These are phyloP conservation scores for Diutina ranongensis DNA, from an alignment of 1,139 yeast species.

Conservation along the genomic window DNA sequence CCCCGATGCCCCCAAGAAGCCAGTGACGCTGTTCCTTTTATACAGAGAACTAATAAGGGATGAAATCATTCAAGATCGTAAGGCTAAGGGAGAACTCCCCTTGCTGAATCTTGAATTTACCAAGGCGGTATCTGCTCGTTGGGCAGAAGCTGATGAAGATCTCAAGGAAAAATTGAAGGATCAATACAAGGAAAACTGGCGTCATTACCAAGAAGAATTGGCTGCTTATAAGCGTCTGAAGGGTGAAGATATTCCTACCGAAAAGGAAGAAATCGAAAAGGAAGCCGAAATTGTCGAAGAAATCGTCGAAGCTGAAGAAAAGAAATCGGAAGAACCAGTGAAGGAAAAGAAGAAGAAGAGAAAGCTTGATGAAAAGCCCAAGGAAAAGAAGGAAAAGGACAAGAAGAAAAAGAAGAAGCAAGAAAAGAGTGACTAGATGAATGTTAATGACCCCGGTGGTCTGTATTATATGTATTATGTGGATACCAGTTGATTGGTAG, in stretches of 20 bases:
- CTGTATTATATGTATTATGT: neutral
- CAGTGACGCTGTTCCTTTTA: constrained; percentile 3
- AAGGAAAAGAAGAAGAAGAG: constrained; percentile 1
- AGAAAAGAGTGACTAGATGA: neutral
- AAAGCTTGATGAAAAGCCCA: neutral
- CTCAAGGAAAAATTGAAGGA: constrained; percentile 3
- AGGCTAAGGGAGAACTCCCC: neutral
- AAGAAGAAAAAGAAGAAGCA: constrained; percentile 1
- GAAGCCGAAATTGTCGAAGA: neutral
- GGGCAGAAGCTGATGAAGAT: neutral
- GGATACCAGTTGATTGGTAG: too few relatives aligned
- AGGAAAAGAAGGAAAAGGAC: neutral
- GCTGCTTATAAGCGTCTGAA: neutral
- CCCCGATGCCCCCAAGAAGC: constrained; percentile 5
- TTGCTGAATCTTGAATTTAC: neutral
- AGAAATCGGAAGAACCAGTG: neutral
- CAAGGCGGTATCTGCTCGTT: neutral
- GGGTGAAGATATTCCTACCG: neutral
- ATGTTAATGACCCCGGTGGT: neutral
- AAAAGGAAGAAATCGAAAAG: neutral
- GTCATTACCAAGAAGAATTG: neutral
- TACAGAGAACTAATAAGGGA: neutral
- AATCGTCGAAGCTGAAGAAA: neutral
- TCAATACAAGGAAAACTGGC: neutral
- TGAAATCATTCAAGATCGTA: neutral